Evolutionary conservation across 495 filamentous ascomycete genomes (phyloP), one percentile per base, ranked within the genome.

Genomic region (Penicillium alfredii): DNA sequence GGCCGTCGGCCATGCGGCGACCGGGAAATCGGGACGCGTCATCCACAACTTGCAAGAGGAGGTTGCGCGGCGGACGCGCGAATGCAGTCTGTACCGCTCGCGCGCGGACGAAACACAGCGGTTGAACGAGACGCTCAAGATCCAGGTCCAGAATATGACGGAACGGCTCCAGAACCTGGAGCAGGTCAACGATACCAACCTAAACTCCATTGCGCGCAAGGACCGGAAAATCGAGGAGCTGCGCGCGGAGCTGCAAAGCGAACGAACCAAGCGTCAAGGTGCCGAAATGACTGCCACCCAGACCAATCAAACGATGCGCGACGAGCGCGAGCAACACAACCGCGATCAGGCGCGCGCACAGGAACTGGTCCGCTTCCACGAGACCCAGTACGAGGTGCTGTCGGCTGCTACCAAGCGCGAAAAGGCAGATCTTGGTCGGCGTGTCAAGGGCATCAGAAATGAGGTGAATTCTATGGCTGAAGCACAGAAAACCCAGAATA

Each of bases 1-100:
- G 7, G 81, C 84, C 0, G 76, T 90, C 24, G 86, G 86, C 25
- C 79, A 84, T 35, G 86, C 45, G 18, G 79, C 78, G 7, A 76
- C 84, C 1, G 88, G 88, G 38, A 94, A 94, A 64, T 92, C 84
- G 2, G 88, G 88, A n/a, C 77, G 88, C 9, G 88, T 96, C 9
- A 94, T 96, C 50, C 88, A 94, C 55, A 77, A 78, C 36, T 58
- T 96, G 21, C 87, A 92, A 63, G 84, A 81, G 22, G 89, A 96
- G 46, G 92, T 90, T 49, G 89, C 94, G 33, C 76, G 81, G 17
- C 64, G 93, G 29, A 86, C 80, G 40, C 79, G 88, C 25, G 88
- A 94, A 43, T 74, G 88, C 35, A 74, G 80, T 38, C 69, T 89
- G 14, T 82, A 88, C 54, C 76, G 74, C 19, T 69, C 82, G 11